These are phyloP conservation scores for Lathyrus aphaca DNA, from an alignment of 306 rosid species.

Conservation along the genomic window DNA sequence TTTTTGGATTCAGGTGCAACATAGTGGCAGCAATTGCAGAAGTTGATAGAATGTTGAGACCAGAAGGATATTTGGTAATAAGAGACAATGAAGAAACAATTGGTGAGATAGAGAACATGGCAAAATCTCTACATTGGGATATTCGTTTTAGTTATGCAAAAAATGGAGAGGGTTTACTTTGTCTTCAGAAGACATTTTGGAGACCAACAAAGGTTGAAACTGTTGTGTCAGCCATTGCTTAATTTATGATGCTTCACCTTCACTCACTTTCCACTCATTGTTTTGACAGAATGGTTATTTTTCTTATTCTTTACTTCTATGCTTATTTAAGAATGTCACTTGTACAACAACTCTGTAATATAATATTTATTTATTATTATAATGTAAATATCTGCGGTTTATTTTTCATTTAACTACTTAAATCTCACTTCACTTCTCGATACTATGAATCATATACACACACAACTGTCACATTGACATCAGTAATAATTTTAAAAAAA, in stretches of 20 bases:
- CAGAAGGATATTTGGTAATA: conserved; percentile 68
- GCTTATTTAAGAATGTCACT: conserved; percentile 14
- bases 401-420: background rate
- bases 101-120: conserved; percentile 61
- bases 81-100: conserved; percentile 65
- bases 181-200: conserved; percentile 77
- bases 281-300: background rate
- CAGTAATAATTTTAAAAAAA: too few species aligned
- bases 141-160: conserved; percentile 53
- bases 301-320: conserved; percentile 10
- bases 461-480: too few species aligned
- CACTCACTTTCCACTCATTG: conserved; percentile 32
- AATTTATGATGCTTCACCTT: conserved; percentile 36
- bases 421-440: too few species aligned
- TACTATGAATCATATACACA: too few species aligned
- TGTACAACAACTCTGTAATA: conserved; percentile 16
- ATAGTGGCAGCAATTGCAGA: conserved; percentile 69
- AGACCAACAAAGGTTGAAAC: conserved; percentile 66
- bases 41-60: conserved; percentile 85
- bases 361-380: conserved; percentile 9
- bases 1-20: conserved; percentile 62
- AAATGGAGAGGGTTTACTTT: conserved; percentile 59
- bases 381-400: conserved; percentile 17
- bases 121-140: conserved; percentile 69
- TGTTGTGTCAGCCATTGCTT: conserved; percentile 58